Conservation (phyloP, 495 filamentous ascomycete genomes). For the Xylaria flabelliformis region DNA sequence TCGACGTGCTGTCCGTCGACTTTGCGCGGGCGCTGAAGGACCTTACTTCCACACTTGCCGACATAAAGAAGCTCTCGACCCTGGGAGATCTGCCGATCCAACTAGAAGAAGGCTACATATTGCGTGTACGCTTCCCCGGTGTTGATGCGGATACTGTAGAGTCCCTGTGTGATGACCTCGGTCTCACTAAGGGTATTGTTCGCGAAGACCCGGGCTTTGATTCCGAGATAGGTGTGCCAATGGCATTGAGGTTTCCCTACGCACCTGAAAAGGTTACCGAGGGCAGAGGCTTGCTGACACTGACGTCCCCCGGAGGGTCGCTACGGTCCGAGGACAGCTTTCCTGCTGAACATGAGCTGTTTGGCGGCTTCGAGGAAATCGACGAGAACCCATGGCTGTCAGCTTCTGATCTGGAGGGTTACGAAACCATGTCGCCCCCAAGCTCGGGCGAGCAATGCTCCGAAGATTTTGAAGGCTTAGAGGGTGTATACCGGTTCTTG, state of each 20-base stretch:
- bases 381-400: conserved; percentile 57
- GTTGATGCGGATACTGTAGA: conserved; percentile 87
- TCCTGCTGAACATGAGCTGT: conserved; percentile 50
- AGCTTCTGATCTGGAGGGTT: conserved; percentile 52
- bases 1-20: conserved; percentile 84
- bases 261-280: conserved; percentile 62
- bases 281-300: conserved; percentile 31
- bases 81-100: conserved; percentile 85
- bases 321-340: conserved; percentile 49
- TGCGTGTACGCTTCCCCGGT: conserved; percentile 88
- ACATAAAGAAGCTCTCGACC: conserved; percentile 75
- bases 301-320: conserved; percentile 60
- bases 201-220: conserved; percentile 79
- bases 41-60: conserved; percentile 76
- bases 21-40: conserved; percentile 89
- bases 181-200: conserved; percentile 76
- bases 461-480: conserved; percentile 73
- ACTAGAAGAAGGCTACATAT: conserved; percentile 62
- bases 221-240: conserved; percentile 61
- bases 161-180: conserved; percentile 83
- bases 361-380: conserved; percentile 38
- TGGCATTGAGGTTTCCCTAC: conserved; percentile 86
- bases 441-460: conserved; percentile 51
- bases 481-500: conserved; percentile 87
- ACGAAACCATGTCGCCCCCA: conserved; percentile 57